Evolutionary conservation across 78 protist species (phyloP).

Genomic region (Chrysochromulina parva): DNA sequence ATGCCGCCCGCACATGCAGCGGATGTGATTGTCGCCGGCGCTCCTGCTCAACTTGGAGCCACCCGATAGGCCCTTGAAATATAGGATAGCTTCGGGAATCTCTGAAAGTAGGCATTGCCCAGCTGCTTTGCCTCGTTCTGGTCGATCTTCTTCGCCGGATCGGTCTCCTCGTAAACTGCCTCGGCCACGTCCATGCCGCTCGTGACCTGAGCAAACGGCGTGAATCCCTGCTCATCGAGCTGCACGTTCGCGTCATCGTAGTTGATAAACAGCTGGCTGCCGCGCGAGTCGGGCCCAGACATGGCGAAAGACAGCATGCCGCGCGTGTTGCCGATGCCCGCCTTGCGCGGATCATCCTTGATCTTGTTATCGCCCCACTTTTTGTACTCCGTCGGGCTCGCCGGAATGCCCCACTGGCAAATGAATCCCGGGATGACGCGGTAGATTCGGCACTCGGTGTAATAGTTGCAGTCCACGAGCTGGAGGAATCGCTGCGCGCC

Average conservation of each 20-base stretch:
- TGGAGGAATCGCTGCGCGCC: background rate
- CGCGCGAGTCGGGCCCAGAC: slow-evolving; percentile 19
- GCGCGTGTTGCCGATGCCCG: background rate
- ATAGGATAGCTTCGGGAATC: too few relatives aligned
- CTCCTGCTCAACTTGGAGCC: too few relatives aligned
- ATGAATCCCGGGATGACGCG: background rate
- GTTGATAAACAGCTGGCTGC: slow-evolving; percentile 42
- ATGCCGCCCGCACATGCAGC: too few relatives aligned
- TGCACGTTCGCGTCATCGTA: background rate
- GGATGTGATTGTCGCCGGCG: too few relatives aligned
- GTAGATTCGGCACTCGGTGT: background rate
- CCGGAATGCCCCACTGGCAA: background rate
- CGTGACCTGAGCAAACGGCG: slow-evolving; percentile 17
- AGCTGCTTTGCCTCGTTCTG: too few relatives aligned
- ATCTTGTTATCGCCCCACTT: slow-evolving; percentile 2
- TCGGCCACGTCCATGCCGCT: too few relatives aligned
- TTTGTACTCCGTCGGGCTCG: background rate
- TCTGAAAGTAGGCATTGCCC: too few relatives aligned
- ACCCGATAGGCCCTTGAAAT: too few relatives aligned
- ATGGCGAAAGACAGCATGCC: slow-evolving; percentile 41
- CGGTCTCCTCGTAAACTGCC: too few relatives aligned
- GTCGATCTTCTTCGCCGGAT: too few relatives aligned
- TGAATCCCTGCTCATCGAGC: slow-evolving; percentile 33
- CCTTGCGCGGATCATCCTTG: slow-evolving; percentile 16
- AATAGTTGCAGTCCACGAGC: background rate